These are phyloP conservation scores for Biscogniauxia sp. DNA, from an alignment of 2,329 filamentous ascomycete species.

Conservation along the genomic window DNA sequence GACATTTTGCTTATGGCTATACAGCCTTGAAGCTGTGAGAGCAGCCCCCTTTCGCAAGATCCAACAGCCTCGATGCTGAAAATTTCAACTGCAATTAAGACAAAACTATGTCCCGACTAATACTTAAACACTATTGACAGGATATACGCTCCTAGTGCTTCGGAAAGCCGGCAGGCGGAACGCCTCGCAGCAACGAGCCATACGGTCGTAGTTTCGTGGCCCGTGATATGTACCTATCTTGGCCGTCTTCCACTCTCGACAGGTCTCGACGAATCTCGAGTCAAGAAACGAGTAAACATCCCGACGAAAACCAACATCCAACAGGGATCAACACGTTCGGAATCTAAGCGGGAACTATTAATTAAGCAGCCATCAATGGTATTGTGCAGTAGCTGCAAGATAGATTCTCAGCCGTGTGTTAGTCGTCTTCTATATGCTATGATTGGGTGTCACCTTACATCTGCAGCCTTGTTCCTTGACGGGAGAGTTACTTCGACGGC, in stretches of 20 bases:
- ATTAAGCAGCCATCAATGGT: neutral
- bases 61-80: neutral
- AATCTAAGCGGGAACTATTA: neutral
- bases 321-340: neutral
- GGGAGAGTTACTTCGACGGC: neutral
- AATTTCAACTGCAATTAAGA: neutral
- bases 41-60: neutral
- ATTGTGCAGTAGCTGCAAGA: neutral
- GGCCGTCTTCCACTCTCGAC: neutral
- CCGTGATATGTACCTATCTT: neutral
- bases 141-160: neutral
- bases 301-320: neutral
- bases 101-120: neutral
- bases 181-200: neutral
- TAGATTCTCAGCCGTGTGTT: neutral
- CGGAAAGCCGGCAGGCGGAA: neutral
- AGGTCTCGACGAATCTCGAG: neutral
- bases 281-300: neutral
- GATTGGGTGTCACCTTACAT: neutral
- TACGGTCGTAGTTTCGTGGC: neutral
- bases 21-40: neutral
- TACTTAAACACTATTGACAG: neutral
- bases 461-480: neutral
- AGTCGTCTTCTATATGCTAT: neutral
- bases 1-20: neutral